Conservation (phyloP, 129 eudicot species). For the Calendula officinalis region DNA sequence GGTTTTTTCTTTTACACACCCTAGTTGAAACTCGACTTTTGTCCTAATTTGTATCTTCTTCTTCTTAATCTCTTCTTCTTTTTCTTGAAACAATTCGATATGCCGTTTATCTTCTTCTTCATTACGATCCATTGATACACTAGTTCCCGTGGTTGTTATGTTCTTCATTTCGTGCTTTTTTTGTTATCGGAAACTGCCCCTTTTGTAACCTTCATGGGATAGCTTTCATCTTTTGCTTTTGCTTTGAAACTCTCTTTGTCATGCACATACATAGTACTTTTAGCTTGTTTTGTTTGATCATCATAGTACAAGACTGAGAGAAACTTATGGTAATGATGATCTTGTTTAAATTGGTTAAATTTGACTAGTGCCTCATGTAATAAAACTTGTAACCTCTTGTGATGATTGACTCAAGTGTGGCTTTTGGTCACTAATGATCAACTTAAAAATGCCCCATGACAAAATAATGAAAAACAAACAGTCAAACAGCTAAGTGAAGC, state of each 20-base stretch:
- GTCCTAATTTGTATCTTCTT: slow-evolving; percentile 48
- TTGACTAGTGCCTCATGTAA: too few species aligned
- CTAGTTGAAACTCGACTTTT: slow-evolving; percentile 52
- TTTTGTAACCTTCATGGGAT: slow-evolving; percentile 19
- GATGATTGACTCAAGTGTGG: slow-evolving; percentile 17
- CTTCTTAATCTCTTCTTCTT: slow-evolving; percentile 63
- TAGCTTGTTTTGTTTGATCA: slow-evolving; percentile 18
- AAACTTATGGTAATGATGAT: too few species aligned
- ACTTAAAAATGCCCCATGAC: slow-evolving; percentile 6
- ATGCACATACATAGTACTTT: slow-evolving; percentile 15
- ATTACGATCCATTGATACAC: slow-evolving; percentile 31
- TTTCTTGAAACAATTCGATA: slow-evolving; percentile 40
- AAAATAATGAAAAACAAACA: slow-evolving; percentile 15
- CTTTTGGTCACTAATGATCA: slow-evolving; percentile 11
- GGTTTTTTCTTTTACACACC: slow-evolving; percentile 56
- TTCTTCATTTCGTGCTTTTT: slow-evolving; percentile 32
- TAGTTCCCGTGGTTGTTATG: slow-evolving; percentile 31
- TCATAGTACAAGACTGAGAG: slow-evolving; percentile 6
- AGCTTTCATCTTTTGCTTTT: slow-evolving; percentile 18
- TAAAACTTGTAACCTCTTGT: too few species aligned
- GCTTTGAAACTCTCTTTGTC: slow-evolving; percentile 4
- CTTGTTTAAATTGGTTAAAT: too few species aligned
- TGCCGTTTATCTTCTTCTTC: slow-evolving; percentile 42
- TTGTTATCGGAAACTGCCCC: slow-evolving; percentile 1
- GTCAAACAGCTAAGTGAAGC: slow-evolving; percentile 19